Evolutionary conservation across 2,329 filamentous ascomycete genomes (phyloP).

Genomic region (Albophoma yamanashiensis): DNA sequence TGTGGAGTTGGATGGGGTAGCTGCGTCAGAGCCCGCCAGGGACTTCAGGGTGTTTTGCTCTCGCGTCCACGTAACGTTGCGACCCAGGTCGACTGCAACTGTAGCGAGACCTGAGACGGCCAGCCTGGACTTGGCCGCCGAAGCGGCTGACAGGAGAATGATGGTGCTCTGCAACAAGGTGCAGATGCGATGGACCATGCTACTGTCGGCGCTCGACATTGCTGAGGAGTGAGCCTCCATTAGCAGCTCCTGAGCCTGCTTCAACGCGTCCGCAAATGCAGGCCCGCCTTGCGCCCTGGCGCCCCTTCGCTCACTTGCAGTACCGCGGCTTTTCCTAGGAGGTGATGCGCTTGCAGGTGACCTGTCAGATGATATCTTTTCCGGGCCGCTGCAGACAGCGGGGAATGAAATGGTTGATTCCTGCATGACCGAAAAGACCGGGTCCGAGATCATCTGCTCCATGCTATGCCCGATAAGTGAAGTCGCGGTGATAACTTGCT

Average conservation of each 20-base stretch:
- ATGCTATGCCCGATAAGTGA: slow-evolving; percentile 59
- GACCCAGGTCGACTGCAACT: slow-evolving; percentile 57
- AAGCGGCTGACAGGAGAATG: slow-evolving; percentile 54
- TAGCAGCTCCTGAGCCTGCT: slow-evolving; percentile 55
- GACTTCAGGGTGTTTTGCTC: slow-evolving; percentile 49
- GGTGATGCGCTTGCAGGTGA: slow-evolving; percentile 23
- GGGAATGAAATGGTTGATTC: slow-evolving; percentile 90
- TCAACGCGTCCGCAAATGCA: slow-evolving; percentile 48
- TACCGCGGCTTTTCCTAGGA: slow-evolving; percentile 16
- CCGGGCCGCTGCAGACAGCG: slow-evolving; percentile 41
- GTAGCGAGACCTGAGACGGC: slow-evolving; percentile 45
- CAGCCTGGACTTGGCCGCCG: slow-evolving; percentile 32
- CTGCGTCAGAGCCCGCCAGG: not conserved
- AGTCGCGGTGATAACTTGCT: slow-evolving; percentile 55
- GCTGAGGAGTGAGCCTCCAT: slow-evolving; percentile 51
- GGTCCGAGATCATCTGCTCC: slow-evolving; percentile 64
- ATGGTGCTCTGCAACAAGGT: slow-evolving; percentile 54
- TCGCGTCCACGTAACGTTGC: slow-evolving; percentile 57
- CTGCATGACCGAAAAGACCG: slow-evolving; percentile 79
- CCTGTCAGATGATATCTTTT: slow-evolving; percentile 26
- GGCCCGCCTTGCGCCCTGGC: slow-evolving; percentile 19
- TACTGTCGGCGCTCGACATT: slow-evolving; percentile 41
- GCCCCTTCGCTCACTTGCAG: slow-evolving; percentile 12
- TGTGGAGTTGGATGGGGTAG: slow-evolving; percentile 13
- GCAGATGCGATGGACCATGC: slow-evolving; percentile 52